A percentile compares a stretch with the other conserved stretches of the same genome.
phyloP scores from a whole-genome alignment of 441 rosid genomes.

The Theobroma grandiflorum region DNA sequence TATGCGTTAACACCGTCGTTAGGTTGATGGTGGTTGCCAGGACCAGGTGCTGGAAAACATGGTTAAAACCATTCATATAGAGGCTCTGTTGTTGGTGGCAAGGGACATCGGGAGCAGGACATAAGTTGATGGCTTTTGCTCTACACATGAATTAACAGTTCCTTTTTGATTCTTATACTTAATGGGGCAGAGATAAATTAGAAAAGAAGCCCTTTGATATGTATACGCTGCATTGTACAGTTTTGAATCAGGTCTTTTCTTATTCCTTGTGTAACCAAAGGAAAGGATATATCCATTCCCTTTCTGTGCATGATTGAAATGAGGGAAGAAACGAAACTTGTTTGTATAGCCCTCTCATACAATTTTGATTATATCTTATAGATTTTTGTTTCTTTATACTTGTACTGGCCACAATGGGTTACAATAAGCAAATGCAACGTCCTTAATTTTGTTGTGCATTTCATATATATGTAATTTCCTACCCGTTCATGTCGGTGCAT shows the following conservation, averaged over 20 bases:
- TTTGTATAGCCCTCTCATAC: not conserved
- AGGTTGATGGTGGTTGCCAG: not conserved
- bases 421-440: not conserved
- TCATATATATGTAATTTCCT: not conserved
- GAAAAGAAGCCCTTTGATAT: not conserved
- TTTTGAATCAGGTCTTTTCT: not conserved
- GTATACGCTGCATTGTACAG: slow-evolving; percentile 5
- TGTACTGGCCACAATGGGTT: not conserved
- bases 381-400: not conserved
- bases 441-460: not conserved
- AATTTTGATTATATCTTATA: not conserved
- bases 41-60: not conserved
- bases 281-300: not conserved
- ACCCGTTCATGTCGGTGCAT: not conserved
- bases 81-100: not conserved
- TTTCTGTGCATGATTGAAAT: not conserved
- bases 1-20: not conserved
- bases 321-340: not conserved
- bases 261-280: not conserved
- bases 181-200: not conserved
- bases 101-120: not conserved
- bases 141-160: not conserved
- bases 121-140: not conserved
- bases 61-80: not conserved
- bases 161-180: not conserved